Conservation (phyloP, 78 protist genomes). For the slime mould (Dictyostelium discoideum) region dicty_2.7 NC_007088.5:4819001-4819500, state of each 20-base stretch:
- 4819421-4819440: slow-evolving; percentile 75
- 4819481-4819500: slow-evolving; percentile 85
- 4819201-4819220: slow-evolving; percentile 95
- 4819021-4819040: slow-evolving; percentile 87
- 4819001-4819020: slow-evolving; percentile 47
- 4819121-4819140: slow-evolving; percentile 90
- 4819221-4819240: slow-evolving; percentile 82
- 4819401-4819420: slow-evolving; percentile 89
- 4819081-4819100: slow-evolving; percentile 76
- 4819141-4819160: slow-evolving; percentile 87
- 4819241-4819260: slow-evolving; percentile 89
- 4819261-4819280: slow-evolving; percentile 28
- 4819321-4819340: slow-evolving; percentile 92
- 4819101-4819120: slow-evolving; percentile 90
- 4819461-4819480: slow-evolving; percentile 89
- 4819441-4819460: slow-evolving; percentile 80
- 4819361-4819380: slow-evolving; percentile 90
- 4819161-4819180: slow-evolving; percentile 78
- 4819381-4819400: slow-evolving; percentile 92
- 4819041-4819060: slow-evolving; percentile 96
- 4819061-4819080: slow-evolving; percentile 88
- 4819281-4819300: slow-evolving; percentile 93
- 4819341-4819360: slow-evolving; percentile 57
- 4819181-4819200: slow-evolving; percentile 69
- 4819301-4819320: slow-evolving; percentile 85